A percentile compares a stretch with the other conserved stretches of the same genome.
These are phyloP conservation scores for Hemisphaericaspora subhashii DNA, from an alignment of 1,139 yeast genomes.

Conservation along the genomic window DNA sequence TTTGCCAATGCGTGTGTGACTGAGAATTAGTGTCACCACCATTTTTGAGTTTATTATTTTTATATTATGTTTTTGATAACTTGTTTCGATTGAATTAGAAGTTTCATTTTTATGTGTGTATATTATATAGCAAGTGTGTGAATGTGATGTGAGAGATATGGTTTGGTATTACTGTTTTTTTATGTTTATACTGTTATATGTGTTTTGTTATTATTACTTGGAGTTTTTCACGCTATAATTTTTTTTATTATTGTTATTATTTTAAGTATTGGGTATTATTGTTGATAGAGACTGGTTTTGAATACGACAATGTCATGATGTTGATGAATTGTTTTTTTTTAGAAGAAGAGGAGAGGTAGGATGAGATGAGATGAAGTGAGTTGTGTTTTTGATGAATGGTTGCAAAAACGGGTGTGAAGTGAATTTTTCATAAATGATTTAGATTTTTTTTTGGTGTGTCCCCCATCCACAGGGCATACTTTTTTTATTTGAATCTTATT, in stretches of 20 bases:
- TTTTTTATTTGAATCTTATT: background rate
- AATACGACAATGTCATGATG: constrained; percentile 2
- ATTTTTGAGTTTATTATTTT: constrained; percentile 2
- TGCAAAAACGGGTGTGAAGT: background rate
- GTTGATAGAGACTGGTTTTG: constrained; percentile 3
- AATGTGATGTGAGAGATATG: background rate
- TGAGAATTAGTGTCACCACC: background rate
- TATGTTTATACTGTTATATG: background rate
- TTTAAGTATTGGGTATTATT: constrained; percentile 1
- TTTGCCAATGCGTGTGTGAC: background rate
- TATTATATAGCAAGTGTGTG: background rate
- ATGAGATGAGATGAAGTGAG: background rate
- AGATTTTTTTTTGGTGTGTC: background rate
- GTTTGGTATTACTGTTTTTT: background rate
- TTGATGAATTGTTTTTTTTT: constrained; percentile 2
- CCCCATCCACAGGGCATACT: too few relatives aligned
- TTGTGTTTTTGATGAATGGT: background rate
- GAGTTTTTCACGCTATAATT: background rate
- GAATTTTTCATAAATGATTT: background rate
- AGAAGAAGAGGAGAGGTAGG: background rate
- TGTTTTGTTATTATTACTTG: background rate
- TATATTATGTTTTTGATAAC: constrained; percentile 1
- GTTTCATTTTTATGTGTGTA: background rate
- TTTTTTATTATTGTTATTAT: background rate
- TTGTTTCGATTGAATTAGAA: background rate